Evolutionary conservation across 495 filamentous ascomycete genomes (phyloP).

Genomic region (Aspergillus nanangensis): DNA sequence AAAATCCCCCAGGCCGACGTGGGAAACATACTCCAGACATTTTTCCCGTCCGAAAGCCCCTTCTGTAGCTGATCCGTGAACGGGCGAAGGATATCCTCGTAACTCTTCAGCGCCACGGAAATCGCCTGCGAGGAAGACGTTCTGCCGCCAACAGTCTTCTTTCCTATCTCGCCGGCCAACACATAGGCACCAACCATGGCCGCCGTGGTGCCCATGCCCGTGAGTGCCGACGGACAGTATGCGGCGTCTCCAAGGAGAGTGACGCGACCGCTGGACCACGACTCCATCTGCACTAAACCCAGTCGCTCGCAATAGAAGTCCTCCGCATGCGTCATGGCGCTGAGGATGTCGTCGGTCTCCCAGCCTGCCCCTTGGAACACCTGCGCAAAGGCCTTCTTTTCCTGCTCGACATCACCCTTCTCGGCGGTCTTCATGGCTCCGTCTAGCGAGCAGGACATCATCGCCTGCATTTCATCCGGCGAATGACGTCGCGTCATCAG

Average conservation of each 20-base stretch:
- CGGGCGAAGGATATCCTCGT: conserved; percentile 37
- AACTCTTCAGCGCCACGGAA: conserved; percentile 28
- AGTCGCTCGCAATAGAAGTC: conserved; percentile 46
- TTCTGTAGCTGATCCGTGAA: conserved; percentile 39
- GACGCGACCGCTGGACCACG: conserved; percentile 41
- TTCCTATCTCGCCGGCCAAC: conserved; percentile 48
- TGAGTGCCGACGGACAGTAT: conserved; percentile 43
- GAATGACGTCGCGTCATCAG: conserved; percentile 38
- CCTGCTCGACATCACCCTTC: too few species aligned
- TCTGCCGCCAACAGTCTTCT: conserved; percentile 19
- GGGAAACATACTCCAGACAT: conserved; percentile 15
- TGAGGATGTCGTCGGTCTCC: conserved; percentile 34
- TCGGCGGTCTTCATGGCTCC: conserved; percentile 8
- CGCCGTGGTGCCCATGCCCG: conserved; percentile 46
- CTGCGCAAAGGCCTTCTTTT: conserved; percentile 36
- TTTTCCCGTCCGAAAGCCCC: conserved; percentile 15
- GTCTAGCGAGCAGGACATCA: conserved; percentile 27
- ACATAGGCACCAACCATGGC: conserved; percentile 47
- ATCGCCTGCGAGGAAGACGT: conserved; percentile 2
- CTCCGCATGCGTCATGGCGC: conserved; percentile 29
- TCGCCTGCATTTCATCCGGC: conserved; percentile 32
- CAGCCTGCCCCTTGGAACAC: conserved; percentile 42
- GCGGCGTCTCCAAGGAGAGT: conserved; percentile 54
- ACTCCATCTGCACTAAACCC: conserved; percentile 35
- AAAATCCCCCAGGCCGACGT: conserved; percentile 23